Base-by-base conservation (phyloP, 225 moss, liverwort and hornwort genomes). In the Takakia lepidozioides region DNA sequence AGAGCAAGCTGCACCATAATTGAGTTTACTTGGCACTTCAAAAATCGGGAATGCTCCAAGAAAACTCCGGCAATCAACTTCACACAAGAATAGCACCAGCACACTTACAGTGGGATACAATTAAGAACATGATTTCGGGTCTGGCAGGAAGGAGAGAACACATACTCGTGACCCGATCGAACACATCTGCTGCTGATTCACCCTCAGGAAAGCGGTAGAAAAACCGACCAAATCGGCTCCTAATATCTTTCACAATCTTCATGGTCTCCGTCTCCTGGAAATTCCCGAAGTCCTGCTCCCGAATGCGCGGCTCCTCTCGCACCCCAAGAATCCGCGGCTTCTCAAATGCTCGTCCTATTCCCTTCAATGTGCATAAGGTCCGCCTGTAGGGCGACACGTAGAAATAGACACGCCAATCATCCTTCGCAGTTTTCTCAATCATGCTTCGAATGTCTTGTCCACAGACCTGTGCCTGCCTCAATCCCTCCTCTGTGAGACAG, bases 111-210 rank as follows among this genome's bases (percentile, higher is more conserved):
- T n/a, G n/a, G n/a, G n/a, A n/a, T n/a, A n/a, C n/a, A n/a, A n/a
- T n/a, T n/a, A n/a, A n/a, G n/a, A n/a, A n/a, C n/a, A n/a, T n/a
- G n/a, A n/a, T n/a, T n/a, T n/a, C n/a, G n/a, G n/a, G n/a, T n/a
- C n/a, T n/a, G 43, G 43, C 29, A 38, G 29, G n/a, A 26, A 45
- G 24, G 21, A 21, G 19, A 39, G 43, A 55, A 25, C 8, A 54
- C 65, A 29, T 73, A 82, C 82, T 76, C 19, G 73, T 82, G 28
- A 82, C 82, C 14, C 78, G 73, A 56, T 82, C 82, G 29, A 82
- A 82, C 6, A 82, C 82, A 66, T 82, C 82, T 24, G 78, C 76
- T 57, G 73, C 82, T 29, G 78, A 82, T 60, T 82, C 78, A 38
- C 82, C 82, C 34, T 82, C 82, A 0, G 78, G 78, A 11, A 82